Percentiles rank a stretch among this genome's conserved stretches.
phyloP scores from a whole-genome alignment of 2,329 filamentous ascomycete species.

The Penicillium paneum region DNA sequence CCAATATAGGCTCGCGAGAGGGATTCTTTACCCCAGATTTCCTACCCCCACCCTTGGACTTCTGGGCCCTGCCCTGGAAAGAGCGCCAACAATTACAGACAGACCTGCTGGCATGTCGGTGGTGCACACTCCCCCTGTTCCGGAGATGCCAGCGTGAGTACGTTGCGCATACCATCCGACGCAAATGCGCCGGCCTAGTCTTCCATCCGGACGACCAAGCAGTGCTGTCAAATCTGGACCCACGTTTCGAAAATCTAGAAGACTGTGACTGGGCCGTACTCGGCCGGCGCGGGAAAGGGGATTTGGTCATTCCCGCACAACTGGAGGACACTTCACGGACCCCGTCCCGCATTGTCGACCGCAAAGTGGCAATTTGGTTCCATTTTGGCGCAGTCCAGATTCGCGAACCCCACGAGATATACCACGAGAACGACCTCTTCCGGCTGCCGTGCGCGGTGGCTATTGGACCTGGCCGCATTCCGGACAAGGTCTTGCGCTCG shows the following conservation, averaged over 20 bases:
- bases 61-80: constrained; percentile 28
- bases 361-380: constrained; percentile 39
- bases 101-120: constrained; percentile 37
- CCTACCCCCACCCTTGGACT: constrained; percentile 36
- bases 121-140: constrained; percentile 41
- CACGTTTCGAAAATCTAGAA: constrained; percentile 23
- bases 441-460: constrained; percentile 32
- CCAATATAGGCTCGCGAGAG: constrained; percentile 29
- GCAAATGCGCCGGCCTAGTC: constrained; percentile 28
- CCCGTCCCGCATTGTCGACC: constrained; percentile 12
- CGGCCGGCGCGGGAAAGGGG: constrained; percentile 31
- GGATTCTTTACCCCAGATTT: constrained; percentile 41
- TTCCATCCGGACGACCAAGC: constrained; percentile 27
- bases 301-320: constrained; percentile 28
- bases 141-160: constrained; percentile 41
- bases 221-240: constrained; percentile 24
- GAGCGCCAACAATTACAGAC: constrained; percentile 37
- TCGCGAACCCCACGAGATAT: constrained; percentile 25
- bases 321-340: neutral
- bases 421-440: constrained; percentile 34
- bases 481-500: constrained; percentile 36
- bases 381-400: constrained; percentile 38
- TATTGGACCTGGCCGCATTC: constrained; percentile 33
- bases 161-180: constrained; percentile 33
- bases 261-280: constrained; percentile 20